A percentile compares a stretch with the other conserved stretches of the same genome.
Evolutionary conservation across 1,139 yeast genomes (phyloP).

Genomic region (Candida dubliniensis): DNA sequence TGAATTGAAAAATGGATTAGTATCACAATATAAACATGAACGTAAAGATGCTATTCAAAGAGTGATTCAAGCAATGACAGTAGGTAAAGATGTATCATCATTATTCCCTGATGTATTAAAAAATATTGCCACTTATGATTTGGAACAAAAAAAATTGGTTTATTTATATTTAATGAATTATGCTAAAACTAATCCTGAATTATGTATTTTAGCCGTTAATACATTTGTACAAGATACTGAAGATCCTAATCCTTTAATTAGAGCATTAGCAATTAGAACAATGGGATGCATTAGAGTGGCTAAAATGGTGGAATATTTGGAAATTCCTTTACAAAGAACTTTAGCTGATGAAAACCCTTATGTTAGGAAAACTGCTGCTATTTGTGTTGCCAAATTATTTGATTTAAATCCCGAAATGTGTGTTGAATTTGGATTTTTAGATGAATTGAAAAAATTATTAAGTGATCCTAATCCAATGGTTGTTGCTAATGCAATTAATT

Average conservation of each 20-base stretch:
- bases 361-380: slow-evolving; percentile 96
- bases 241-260: slow-evolving; percentile 93
- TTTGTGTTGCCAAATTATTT: slow-evolving; percentile 93
- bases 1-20: slow-evolving; percentile 86
- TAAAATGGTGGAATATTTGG: slow-evolving; percentile 93
- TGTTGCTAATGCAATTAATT: slow-evolving; percentile 87
- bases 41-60: slow-evolving; percentile 95
- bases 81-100: slow-evolving; percentile 96
- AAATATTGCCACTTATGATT: slow-evolving; percentile 94
- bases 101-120: slow-evolving; percentile 94
- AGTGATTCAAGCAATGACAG: slow-evolving; percentile 97
- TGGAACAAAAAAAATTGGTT: slow-evolving; percentile 95
- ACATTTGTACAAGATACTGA: slow-evolving; percentile 96
- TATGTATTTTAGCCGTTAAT: slow-evolving; percentile 93
- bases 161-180: slow-evolving; percentile 95
- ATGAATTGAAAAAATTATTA: slow-evolving; percentile 64
- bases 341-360: slow-evolving; percentile 92
- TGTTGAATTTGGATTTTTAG: slow-evolving; percentile 83
- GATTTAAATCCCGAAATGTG: slow-evolving; percentile 83
- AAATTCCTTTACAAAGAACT: slow-evolving; percentile 82
- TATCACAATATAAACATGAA: slow-evolving; percentile 91
- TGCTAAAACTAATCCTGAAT: slow-evolving; percentile 94
- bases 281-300: slow-evolving; percentile 98
- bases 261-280: slow-evolving; percentile 95
- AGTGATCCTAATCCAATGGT: slow-evolving; percentile 96